These are phyloP conservation scores for Vicia faba DNA, from an alignment of 306 rosid species.

Conservation along the genomic window DNA sequence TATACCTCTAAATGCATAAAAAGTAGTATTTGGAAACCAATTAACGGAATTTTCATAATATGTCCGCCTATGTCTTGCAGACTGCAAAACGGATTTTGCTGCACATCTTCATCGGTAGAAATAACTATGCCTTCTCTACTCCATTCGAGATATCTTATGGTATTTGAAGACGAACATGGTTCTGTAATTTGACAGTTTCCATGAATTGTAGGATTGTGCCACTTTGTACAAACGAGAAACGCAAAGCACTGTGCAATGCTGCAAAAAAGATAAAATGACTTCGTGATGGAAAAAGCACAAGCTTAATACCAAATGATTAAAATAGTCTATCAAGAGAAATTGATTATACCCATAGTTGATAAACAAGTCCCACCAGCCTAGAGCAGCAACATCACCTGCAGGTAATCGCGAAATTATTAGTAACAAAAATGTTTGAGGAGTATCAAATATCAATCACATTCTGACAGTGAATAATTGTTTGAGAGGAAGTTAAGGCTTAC, in stretches of 20 bases:
- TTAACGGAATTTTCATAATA: conserved; percentile 81
- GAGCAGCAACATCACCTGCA: conserved; percentile 86
- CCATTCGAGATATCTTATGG: conserved; percentile 68
- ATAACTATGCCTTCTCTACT: conserved; percentile 71
- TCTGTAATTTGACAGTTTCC: conserved; percentile 61
- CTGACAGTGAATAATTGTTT: conserved; percentile 12
- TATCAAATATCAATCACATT: not conserved
- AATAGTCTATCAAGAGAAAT: conserved; percentile 25
- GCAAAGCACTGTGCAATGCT: conserved; percentile 98
- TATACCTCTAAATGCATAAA: conserved; percentile 85
- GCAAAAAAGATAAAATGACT: conserved; percentile 43
- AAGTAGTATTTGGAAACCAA: conserved; percentile 72
- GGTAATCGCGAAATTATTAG: conserved; percentile 28
- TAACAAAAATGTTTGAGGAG: conserved; percentile 18
- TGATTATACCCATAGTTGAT: conserved; percentile 75
- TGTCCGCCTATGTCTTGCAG: conserved; percentile 89
- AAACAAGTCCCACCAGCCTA: conserved; percentile 98
- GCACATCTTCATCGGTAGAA: conserved; percentile 65
- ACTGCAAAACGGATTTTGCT: conserved; percentile 57
- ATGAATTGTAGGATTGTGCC: conserved; percentile 91
- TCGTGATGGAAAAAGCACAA: conserved; percentile 33
- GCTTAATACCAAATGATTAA: conserved; percentile 17
- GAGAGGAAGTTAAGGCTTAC: conserved; percentile 53
- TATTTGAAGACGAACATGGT: conserved; percentile 61
- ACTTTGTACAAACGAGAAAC: conserved; percentile 93